Evolutionary conservation across 805 yeast species (phyloP).

Genomic region (Teunomyces tritomae): DNA sequence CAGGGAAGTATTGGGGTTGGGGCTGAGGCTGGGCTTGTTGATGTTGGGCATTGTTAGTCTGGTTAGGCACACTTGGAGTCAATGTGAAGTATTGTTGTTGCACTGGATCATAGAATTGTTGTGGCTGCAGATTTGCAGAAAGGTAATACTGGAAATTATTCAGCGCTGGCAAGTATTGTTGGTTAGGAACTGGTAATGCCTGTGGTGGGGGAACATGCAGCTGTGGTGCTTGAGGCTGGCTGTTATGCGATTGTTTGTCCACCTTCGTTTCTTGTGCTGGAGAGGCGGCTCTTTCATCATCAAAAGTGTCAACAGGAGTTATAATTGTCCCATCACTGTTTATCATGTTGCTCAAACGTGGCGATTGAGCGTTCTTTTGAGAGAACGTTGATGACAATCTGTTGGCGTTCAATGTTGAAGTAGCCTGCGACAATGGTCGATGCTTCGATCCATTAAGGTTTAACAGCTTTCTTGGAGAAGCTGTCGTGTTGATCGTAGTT

Average conservation of each 20-base stretch:
- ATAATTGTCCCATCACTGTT: slow-evolving; percentile 46
- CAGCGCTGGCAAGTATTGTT: slow-evolving; percentile 7
- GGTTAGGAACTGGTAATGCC: slow-evolving; percentile 5
- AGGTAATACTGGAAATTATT: slow-evolving; percentile 12
- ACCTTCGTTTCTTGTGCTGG: neutral
- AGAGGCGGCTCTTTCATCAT: slow-evolving; percentile 3
- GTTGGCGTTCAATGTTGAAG: slow-evolving; percentile 20
- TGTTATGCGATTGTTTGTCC: neutral
- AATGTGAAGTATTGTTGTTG: slow-evolving; percentile 43
- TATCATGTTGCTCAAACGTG: slow-evolving; percentile 39
- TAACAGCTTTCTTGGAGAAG: slow-evolving; percentile 3
- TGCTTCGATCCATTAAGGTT: slow-evolving; percentile 10
- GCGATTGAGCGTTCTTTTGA: slow-evolving; percentile 31
- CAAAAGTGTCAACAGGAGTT: slow-evolving; percentile 34
- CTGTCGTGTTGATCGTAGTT: slow-evolving; percentile 12
- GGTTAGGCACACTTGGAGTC: slow-evolving; percentile 32
- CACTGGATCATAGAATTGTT: slow-evolving; percentile 43
- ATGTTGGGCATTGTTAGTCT: slow-evolving; percentile 8
- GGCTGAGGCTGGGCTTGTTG: slow-evolving; percentile 21
- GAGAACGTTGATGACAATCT: slow-evolving; percentile 40
- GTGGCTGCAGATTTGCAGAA: slow-evolving; percentile 29
- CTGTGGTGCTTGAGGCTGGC: neutral
- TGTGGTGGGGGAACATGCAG: slow-evolving; percentile 5
- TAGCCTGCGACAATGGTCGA: slow-evolving; percentile 21
- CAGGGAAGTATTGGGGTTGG: slow-evolving; percentile 39